phyloP scores from a whole-genome alignment of 139 green algal species.

The Microglena sp. region DNA sequence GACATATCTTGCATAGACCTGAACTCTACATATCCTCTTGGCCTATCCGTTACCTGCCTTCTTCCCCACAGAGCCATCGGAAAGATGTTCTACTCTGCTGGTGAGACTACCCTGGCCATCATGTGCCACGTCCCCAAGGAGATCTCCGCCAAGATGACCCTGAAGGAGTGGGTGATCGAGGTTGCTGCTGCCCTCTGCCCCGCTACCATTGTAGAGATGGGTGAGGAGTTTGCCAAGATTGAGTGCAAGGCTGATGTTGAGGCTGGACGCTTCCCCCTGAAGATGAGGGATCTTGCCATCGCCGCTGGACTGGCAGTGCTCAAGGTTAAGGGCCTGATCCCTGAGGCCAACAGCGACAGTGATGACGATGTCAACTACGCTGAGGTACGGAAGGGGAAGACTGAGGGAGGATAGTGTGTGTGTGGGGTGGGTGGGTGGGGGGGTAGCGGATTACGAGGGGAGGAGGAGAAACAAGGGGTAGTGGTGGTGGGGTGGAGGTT shows the following conservation, averaged over 20 bases:
- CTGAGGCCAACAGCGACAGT: constrained; percentile 30
- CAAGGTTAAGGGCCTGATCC: constrained; percentile 41
- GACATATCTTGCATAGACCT: no score
- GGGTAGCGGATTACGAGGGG: no score
- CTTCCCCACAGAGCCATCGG: constrained; percentile 9
- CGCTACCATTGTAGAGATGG: constrained; percentile 2
- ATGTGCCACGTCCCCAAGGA: constrained; percentile 60
- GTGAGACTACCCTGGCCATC: constrained; percentile 53
- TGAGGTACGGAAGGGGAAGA: no score
- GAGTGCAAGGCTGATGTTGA: constrained; percentile 14
- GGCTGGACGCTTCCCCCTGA: constrained; percentile 59
- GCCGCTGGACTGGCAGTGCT: constrained; percentile 51
- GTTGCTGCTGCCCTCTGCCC: no score
- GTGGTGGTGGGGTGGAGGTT: no score
- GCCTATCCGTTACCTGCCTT: no score
- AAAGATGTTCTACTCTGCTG: constrained; percentile 38
- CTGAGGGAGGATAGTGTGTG: no score
- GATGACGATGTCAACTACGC: constrained; percentile 59
- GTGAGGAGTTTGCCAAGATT: constrained; percentile 3
- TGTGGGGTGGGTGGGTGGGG: no score
- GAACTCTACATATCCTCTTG: no score
- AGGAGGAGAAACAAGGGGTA: no score
- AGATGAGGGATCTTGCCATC: constrained; percentile 61
- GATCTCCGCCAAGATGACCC: constrained; percentile 32
- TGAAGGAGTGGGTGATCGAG: constrained; percentile 33